Evolutionary conservation across 75 land plant species (phyloP), one percentile per base, ranked within the genome.

Genomic region (Pinus albicaulis): DNA sequence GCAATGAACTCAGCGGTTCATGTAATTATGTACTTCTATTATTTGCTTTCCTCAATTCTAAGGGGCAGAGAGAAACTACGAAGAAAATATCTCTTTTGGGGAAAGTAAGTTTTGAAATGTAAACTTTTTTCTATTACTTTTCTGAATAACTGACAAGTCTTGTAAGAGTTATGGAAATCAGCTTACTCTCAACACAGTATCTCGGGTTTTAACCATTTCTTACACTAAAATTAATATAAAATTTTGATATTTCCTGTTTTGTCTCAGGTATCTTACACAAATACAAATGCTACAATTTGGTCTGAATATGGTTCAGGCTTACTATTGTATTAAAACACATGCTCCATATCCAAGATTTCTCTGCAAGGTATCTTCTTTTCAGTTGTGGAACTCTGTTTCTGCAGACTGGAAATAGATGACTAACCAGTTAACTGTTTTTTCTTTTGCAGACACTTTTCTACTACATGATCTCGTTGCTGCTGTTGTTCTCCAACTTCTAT

Each of bases 1-100:
- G 80, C 84, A 26, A 64, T 84, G 38, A 84, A 84, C 83, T 84
- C 86, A 2, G 86, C 72, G 69, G 86, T 84, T 60, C 86, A 84
- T 66, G 84, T 84, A 38, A 59, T 84, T 57, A 84, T 84, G 86
- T 84, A 84, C 72, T 68, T 81, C 17, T 84, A 84, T 70, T 84
- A 84, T 76, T 65, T 84, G 38, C 55, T 84, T 53, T 77, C 86
- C 57, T 84, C 86, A 66, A 26, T 78, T 55, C 55, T 84, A 4
- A 70, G 86, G 63, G 74, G 70, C 53, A 74, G 77, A 71, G 76
- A 76, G 15, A 81, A 81, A 56, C n/a, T 73, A 56, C 80, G 86
- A 34, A 73, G 63, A 61, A 84, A 84, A 72, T 84, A 84, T 58
- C 86, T 84, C 34, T 84, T 84, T 53, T 84, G 86, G 84, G 86